A percentile compares a stretch with the other conserved stretches of the same genome.
Conservation (phyloP, 2,329 filamentous ascomycete species). For the Arthrinium puccinioides region DNA sequence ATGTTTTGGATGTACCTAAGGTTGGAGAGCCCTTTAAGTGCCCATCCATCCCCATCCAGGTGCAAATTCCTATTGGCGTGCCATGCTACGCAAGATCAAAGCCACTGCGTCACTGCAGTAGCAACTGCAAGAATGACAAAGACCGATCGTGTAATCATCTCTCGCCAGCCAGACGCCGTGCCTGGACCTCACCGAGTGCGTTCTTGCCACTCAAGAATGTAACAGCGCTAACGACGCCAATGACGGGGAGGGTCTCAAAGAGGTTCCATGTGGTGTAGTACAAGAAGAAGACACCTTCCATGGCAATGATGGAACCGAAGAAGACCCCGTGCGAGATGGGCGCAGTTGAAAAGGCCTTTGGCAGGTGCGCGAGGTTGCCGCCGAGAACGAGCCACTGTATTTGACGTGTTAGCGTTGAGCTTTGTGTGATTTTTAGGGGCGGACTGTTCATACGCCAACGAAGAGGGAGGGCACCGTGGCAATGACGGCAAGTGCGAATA, state of each 20-base stretch:
- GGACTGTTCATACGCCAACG: conserved; percentile 48
- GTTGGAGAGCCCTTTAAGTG: neutral
- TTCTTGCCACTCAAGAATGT: conserved; percentile 83
- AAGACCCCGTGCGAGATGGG: conserved; percentile 79
- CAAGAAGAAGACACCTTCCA: conserved; percentile 89
- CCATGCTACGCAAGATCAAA: neutral
- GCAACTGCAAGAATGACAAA: neutral
- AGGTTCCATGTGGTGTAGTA: conserved; percentile 92
- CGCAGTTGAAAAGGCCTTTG: conserved; percentile 66
- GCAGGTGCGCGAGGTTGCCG: conserved; percentile 72
- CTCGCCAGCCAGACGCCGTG: conserved; percentile 71
- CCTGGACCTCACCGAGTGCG: conserved; percentile 88
- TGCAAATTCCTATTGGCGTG: neutral
- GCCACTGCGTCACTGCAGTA: no score
- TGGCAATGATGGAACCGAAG: conserved; percentile 76
- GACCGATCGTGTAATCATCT: conserved; percentile 12
- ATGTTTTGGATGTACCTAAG: neutral
- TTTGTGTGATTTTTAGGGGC: neutral
- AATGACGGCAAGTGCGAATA: conserved; percentile 68
- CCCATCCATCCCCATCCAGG: neutral
- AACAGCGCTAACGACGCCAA: conserved; percentile 58
- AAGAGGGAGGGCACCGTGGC: conserved; percentile 69
- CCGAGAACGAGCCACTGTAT: conserved; percentile 72
- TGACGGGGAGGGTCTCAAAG: conserved; percentile 77
- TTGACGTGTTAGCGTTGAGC: conserved; percentile 8